These are phyloP conservation scores for Chlorophyllum brunneum DNA, from an alignment of 768 basidiomycete genomes.

Conservation along the genomic window DNA sequence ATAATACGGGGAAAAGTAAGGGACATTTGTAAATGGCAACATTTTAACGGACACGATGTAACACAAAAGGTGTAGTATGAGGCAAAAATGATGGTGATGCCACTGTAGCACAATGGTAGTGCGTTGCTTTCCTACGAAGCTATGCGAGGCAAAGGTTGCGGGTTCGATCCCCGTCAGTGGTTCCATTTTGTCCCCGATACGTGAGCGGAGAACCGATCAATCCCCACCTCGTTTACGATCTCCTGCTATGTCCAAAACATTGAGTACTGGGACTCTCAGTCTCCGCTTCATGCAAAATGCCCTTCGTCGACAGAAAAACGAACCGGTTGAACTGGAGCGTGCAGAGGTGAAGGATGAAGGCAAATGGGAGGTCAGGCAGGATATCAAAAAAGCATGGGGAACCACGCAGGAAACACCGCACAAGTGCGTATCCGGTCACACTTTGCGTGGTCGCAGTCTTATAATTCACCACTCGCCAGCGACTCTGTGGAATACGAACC, in stretches of 20 bases:
- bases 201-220: not conserved
- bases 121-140: conserved; percentile 15
- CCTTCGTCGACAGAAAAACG: conserved; percentile 10
- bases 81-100: not conserved
- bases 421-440: not conserved
- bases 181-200: not conserved
- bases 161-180: conserved; percentile 16
- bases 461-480: not conserved
- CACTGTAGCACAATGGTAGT: conserved; percentile 17
- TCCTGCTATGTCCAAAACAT: conserved; percentile 11
- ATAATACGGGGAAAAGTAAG: no score
- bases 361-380: conserved; percentile 17
- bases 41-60: no score
- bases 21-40: no score
- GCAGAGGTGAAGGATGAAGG: conserved; percentile 17
- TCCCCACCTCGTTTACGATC: not conserved
- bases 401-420: not conserved
- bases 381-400: conserved; percentile 17
- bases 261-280: conserved; percentile 16
- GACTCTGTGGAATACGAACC: conserved; percentile 14
- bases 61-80: not conserved
- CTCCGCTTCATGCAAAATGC: conserved; percentile 20
- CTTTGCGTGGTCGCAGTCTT: not conserved
- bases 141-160: conserved; percentile 14
- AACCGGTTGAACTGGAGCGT: conserved; percentile 12